Evolutionary conservation across 208 protist species (phyloP).

Genomic region (Tritrichomonas foetus): DNA sequence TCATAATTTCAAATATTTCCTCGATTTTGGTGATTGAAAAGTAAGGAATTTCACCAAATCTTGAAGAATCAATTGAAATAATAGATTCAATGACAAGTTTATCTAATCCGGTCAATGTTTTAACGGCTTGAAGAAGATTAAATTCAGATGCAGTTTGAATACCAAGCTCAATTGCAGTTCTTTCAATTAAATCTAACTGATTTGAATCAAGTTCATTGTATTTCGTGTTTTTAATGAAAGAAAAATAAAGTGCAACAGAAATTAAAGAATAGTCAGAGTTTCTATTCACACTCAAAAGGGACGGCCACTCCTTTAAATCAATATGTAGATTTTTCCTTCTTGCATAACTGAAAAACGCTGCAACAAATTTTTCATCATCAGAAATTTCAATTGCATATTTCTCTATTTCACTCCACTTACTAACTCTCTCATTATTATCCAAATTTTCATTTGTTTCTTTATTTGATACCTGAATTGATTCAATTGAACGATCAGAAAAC

Average conservation of each 20-base stretch:
- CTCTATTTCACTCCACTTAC: neutral
- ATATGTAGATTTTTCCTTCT: neutral
- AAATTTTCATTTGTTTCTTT: too few relatives aligned
- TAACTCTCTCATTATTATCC: too few relatives aligned
- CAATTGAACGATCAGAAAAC: slow-evolving; percentile 19
- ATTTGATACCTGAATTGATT: too few relatives aligned
- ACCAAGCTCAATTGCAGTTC: neutral
- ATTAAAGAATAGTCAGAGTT: neutral
- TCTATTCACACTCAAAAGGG: neutral
- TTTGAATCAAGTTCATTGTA: neutral
- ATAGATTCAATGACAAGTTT: neutral
- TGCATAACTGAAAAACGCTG: neutral
- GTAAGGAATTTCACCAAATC: neutral
- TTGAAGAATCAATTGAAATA: neutral
- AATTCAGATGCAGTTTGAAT: neutral
- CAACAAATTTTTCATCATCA: neutral
- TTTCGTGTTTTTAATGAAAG: neutral
- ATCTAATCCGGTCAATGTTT: neutral
- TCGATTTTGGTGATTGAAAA: neutral
- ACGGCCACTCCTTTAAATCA: neutral
- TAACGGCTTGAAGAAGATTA: neutral
- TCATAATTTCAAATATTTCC: neutral
- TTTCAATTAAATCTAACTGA: neutral
- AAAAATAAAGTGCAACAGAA: neutral
- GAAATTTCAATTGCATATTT: neutral